These are phyloP conservation scores for Cucumis melo DNA, from an alignment of 306 rosid species.

Conservation along the genomic window DNA sequence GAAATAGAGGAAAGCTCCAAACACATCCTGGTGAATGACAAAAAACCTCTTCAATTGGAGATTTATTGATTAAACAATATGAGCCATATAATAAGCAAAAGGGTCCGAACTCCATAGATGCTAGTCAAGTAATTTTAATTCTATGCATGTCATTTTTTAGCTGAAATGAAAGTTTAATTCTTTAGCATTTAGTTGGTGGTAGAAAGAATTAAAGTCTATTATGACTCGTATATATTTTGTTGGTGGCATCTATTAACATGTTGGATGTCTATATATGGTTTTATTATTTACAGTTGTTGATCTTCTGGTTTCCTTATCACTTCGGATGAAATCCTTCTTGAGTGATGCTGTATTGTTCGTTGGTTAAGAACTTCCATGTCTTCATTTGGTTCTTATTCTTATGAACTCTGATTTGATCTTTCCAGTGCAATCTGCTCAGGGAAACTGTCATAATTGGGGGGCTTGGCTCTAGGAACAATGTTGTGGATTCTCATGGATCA, in stretches of 20 bases:
- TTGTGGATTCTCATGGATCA: conserved; percentile 23
- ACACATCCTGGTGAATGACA: no score
- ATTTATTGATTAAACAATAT: no score
- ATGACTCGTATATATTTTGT: background rate
- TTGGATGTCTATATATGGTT: background rate
- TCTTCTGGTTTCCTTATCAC: background rate
- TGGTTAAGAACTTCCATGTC: conserved; percentile 1
- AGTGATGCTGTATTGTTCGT: background rate
- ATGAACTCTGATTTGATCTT: conserved; percentile 95
- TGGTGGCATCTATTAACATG: background rate
- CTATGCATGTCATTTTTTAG: background rate
- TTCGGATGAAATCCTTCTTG: background rate
- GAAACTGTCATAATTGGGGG: conserved; percentile 54
- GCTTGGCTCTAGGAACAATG: conserved; percentile 23
- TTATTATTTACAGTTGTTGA: background rate
- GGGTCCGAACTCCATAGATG: background rate
- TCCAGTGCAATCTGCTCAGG: conserved; percentile 99
- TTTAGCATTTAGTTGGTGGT: background rate
- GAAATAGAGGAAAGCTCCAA: no score
- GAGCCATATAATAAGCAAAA: no score
- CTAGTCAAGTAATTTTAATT: background rate
- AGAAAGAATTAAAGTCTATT: background rate
- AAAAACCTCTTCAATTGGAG: no score
- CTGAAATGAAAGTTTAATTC: background rate
- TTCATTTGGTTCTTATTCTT: conserved; percentile 52